Base-by-base conservation (phyloP, 2,329 filamentous ascomycete genomes). In the Aspergillus sergii region DNA sequence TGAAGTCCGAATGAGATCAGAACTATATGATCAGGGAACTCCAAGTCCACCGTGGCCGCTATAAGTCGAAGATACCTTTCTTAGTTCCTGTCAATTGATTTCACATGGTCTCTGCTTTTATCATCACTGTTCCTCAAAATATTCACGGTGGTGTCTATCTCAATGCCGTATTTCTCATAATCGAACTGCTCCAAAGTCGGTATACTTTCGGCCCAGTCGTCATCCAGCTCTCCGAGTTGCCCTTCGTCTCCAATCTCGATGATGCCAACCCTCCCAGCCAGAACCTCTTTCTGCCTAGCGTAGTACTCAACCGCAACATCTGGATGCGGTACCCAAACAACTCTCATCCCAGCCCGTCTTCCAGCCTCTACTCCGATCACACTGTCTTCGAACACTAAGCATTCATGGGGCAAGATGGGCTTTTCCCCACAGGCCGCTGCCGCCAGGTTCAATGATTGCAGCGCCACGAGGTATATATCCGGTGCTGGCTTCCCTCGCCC, bases 141-240 rank as follows among this genome's bases (percentile, higher is more conserved):
- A 4, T 6, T 39, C 36, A 39, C 36, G 16, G 36, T 0, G 6
- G 16, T 39, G 9, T 39, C 4, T 69, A 19, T 39, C 4, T 69
- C 32, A 28, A 80, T 76, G 12, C 76, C 75, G 51, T 77, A 81
- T 55, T 72, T 77, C 54, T 71, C 70, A 39, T 80, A 80, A 32
- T 76, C 68, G 30, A 81, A 81, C 26, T 75, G 50, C 62, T 80
- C 77, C 30, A 82, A 55, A 59, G 67, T 79, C 0, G 57, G 30
- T 39, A 81, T 71, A 23, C 69, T 68, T 62, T 78, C 75, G 59
- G 70, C 77, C 77, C 76, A 81, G 26, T 76, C 78, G 59, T 81
- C 78, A 46, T 76, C 75, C 51, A 77, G 43, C 34, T 72, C 66
- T 23, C 78, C 78, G 21, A 76, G 69, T 58, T 76, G 73, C 77